Evolutionary conservation across 1,284 basidiomycete species (phyloP).

Genomic region (Ganoderma meredithae): DNA sequence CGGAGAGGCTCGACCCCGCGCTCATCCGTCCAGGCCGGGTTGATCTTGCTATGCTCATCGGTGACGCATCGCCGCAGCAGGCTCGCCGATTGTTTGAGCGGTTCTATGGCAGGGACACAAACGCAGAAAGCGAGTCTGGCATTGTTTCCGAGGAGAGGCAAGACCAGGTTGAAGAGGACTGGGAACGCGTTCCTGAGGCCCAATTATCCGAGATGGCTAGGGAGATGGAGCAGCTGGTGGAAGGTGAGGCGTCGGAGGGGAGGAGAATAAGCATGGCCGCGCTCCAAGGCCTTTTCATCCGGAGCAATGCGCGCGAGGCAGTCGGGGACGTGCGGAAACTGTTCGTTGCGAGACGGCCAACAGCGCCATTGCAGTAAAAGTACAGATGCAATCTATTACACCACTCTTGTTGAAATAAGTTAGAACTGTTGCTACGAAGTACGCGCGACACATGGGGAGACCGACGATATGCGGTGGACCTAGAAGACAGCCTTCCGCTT

Average conservation of each 20-base stretch:
- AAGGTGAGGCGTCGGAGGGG: slow-evolving; percentile 58
- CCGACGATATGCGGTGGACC: slow-evolving; percentile 25
- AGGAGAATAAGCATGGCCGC: slow-evolving; percentile 90
- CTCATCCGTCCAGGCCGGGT: slow-evolving; percentile 96
- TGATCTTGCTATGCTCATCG: slow-evolving; percentile 86
- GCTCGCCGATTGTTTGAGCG: slow-evolving; percentile 82
- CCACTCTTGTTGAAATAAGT: slow-evolving; percentile 19
- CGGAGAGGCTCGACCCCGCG: slow-evolving; percentile 85
- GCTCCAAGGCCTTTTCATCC: slow-evolving; percentile 92
- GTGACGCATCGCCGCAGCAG: slow-evolving; percentile 88
- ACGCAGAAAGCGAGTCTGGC: background rate
- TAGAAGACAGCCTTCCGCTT: slow-evolving; percentile 75
- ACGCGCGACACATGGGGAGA: background rate
- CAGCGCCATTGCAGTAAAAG: slow-evolving; percentile 19
- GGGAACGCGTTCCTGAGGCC: slow-evolving; percentile 39
- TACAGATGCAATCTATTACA: slow-evolving; percentile 29
- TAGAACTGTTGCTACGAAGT: slow-evolving; percentile 16
- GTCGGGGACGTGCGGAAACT: slow-evolving; percentile 62
- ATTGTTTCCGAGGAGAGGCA: slow-evolving; percentile 25
- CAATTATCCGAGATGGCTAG: slow-evolving; percentile 58
- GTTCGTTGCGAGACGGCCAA: slow-evolving; percentile 44
- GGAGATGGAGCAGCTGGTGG: slow-evolving; percentile 60
- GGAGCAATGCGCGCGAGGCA: slow-evolving; percentile 71
- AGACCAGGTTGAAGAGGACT: slow-evolving; percentile 39
- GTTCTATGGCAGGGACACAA: slow-evolving; percentile 75